A percentile compares a stretch with the other conserved stretches of the same genome.
Conservation (phyloP, 2,329 filamentous ascomycete genomes). For the Emmonsia crescens region DNA sequence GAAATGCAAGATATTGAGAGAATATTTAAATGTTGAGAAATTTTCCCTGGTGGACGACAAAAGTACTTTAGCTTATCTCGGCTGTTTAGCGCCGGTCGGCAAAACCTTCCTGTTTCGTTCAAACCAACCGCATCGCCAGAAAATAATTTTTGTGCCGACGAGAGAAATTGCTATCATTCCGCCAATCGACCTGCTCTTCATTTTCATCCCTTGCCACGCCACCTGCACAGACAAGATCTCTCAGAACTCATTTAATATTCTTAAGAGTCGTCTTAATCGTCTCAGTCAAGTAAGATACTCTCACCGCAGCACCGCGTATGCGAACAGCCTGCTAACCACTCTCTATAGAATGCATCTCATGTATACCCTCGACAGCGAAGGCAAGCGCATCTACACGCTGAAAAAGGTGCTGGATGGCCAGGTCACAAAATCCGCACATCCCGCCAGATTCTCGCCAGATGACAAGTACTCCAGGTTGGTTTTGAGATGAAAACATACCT, state of each 20-base stretch:
- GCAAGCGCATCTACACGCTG: constrained; percentile 88
- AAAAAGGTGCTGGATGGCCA: constrained; percentile 75
- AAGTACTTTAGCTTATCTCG: not conserved
- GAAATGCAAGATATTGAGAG: not conserved
- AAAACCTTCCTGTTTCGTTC: not conserved
- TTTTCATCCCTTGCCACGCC: not conserved
- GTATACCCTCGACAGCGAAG: constrained; percentile 74
- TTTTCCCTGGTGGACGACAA: no score
- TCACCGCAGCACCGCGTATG: not conserved
- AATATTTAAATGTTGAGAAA: not conserved
- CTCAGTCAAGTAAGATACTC: not conserved
- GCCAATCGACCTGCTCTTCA: not conserved
- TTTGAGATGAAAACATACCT: not conserved
- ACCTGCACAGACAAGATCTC: not conserved
- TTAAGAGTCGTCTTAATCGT: not conserved
- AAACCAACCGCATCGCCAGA: not conserved
- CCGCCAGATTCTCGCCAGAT: constrained; percentile 91
- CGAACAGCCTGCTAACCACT: not conserved
- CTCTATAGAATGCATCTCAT: constrained; percentile 53
- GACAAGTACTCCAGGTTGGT: constrained; percentile 82
- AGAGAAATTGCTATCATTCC: not conserved
- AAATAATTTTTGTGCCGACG: not conserved
- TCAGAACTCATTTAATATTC: not conserved
- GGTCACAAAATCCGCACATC: constrained; percentile 92
- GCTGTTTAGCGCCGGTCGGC: not conserved